A percentile compares a stretch with the other conserved stretches of the same genome.
Conservation (phyloP, 2,329 filamentous ascomycete genomes). For the Penicillium sp. region DNA sequence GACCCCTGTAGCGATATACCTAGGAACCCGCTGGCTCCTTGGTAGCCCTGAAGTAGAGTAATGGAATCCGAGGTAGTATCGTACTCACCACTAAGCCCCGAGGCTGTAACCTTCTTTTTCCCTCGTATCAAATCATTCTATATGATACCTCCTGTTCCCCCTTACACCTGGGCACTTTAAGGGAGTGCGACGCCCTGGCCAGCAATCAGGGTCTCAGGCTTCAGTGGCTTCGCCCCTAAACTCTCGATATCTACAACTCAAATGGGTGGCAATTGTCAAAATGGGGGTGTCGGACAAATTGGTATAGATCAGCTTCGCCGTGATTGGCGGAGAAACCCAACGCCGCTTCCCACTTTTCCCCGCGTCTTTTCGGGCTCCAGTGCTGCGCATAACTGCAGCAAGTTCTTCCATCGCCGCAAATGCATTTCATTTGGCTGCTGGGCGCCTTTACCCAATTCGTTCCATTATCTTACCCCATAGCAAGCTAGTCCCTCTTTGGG, state of each 20-base stretch:
- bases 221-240: not conserved
- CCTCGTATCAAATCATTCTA: conserved; percentile 21
- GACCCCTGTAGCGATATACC: not conserved
- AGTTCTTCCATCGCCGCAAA: conserved; percentile 17
- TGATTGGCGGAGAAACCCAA: conserved; percentile 40
- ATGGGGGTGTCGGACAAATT: not conserved
- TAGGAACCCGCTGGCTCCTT: not conserved
- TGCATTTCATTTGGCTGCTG: conserved; percentile 6
- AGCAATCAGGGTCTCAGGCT: not conserved
- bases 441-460: not conserved
- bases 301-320: not conserved
- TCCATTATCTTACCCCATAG: conserved; percentile 3
- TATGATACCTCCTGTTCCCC: not conserved
- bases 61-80: conserved; percentile 3
- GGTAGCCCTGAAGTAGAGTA: not conserved
- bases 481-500: conserved; percentile 3
- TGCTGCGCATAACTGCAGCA: conserved; percentile 7
- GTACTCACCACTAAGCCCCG: conserved; percentile 5
- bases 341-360: conserved; percentile 19
- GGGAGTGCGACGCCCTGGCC: not conserved
- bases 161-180: not conserved
- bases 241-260: no score
- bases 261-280: no score
- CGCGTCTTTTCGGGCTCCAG: conserved; percentile 20
- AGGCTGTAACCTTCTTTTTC: conserved; percentile 14